Evolutionary conservation across 148 eudicot species (phyloP).

Genomic region (Camellia granthamiana): DNA sequence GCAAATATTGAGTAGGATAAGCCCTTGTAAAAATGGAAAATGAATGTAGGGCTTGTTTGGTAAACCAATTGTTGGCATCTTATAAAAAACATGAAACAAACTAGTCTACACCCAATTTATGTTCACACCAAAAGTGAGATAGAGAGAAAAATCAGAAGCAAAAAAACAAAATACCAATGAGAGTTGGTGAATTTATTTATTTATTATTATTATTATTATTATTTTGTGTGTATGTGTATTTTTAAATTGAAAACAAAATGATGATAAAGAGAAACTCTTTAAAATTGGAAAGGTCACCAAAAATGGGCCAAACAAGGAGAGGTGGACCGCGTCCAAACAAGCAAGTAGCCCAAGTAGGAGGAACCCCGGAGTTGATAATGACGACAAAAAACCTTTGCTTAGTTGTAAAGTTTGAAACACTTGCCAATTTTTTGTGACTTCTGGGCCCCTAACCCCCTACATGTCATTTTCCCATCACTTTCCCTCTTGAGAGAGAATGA

Average conservation of each 20-base stretch:
- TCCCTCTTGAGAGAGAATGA: not conserved
- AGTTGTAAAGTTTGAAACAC: not conserved
- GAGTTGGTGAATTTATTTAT: no score
- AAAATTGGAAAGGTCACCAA: constrained; percentile 3
- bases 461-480: not conserved
- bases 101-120: not conserved
- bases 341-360: not conserved
- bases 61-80: not conserved
- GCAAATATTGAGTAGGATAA: no score
- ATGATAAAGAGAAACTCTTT: not conserved
- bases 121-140: not conserved
- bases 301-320: not conserved
- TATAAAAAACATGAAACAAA: no score
- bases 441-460: not conserved
- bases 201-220: no score
- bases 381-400: not conserved
- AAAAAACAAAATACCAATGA: no score
- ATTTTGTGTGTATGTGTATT: no score
- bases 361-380: not conserved
- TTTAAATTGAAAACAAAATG: not conserved
- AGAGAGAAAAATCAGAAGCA: no score
- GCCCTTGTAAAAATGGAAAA: no score
- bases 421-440: constrained; percentile 1
- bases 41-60: not conserved
- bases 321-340: constrained; percentile 9